phyloP scores from a whole-genome alignment of 345 rosid genomes.

The Linum tenue region DNA sequence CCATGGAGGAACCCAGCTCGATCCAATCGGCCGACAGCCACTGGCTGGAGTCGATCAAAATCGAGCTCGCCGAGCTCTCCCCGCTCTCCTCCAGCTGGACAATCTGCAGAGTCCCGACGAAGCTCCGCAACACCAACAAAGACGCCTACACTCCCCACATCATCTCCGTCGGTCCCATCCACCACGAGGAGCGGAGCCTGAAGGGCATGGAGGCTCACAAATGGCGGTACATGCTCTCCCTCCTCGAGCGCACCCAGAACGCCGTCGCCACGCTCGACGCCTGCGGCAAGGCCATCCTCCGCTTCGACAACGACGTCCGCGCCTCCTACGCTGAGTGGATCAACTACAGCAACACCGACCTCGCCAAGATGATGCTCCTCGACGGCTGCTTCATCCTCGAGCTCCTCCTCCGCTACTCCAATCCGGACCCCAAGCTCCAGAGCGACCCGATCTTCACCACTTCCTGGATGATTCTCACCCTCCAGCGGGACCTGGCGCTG shows the following conservation, averaged over 20 bases:
- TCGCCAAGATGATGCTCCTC: background rate
- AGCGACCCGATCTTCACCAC: constrained; percentile 22
- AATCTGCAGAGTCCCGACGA: background rate
- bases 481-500: constrained; percentile 16
- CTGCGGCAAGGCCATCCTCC: background rate
- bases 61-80: background rate
- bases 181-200: background rate
- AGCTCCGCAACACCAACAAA: constrained; percentile 9
- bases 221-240: constrained; percentile 1
- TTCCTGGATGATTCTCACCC: constrained; percentile 22
- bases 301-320: background rate
- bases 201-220: constrained; percentile 1
- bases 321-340: background rate
- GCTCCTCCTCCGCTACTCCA: constrained; percentile 13
- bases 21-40: background rate
- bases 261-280: background rate
- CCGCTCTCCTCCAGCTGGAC: background rate
- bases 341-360: rapidly evolving
- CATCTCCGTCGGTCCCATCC: background rate
- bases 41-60: background rate
- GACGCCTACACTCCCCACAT: constrained; percentile 10
- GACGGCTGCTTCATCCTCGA: constrained; percentile 18
- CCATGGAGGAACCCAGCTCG: background rate
- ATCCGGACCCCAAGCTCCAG: constrained; percentile 21
- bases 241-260: constrained; percentile 4